Evolutionary conservation across 2,329 filamentous ascomycete genomes (phyloP), one percentile per base, ranked within the genome.

Genomic region (Diaporthe sp.): DNA sequence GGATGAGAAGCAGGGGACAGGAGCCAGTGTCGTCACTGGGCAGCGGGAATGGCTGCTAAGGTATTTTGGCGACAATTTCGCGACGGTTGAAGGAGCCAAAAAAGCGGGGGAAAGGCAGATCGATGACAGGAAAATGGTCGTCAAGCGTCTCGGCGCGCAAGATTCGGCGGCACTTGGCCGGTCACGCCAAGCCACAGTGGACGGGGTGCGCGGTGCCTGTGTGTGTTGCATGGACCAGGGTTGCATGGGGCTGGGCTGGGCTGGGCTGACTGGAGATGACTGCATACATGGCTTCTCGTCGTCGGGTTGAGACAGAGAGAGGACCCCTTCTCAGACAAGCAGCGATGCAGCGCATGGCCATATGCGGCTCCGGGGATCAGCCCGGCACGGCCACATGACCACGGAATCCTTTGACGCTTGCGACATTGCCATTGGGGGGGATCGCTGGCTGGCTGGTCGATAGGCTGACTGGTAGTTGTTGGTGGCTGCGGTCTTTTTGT

Each of bases 21-120:
- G 47, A 39, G 63, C 47, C 47, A 53, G 47, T 53, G 63, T 68
- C 63, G 63, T 68, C 63, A 68, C 19, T 17, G 13, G 22, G 32
- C 63, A 68, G 63, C 19, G n/a, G 32, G 7, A 27, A 32, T n/a
- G n/a, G 13, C 47, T 39, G 63, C 44, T 66, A 37, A 35, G 22
- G 44, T 66, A 66, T 68, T 68, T 68, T 53, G 63, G 63, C 63
- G 63, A 68, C 63, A 68, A 53, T 53, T 68, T 53, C 44, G 63
- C 63, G 63, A 68, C 63, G 63, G 63, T 68, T 68, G 63, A 53
- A 68, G 44, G 63, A 51, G 63, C 63, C 32, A 37, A 27, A 66
- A 68, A 68, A 68, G 63, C 63, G 63, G 63, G 63, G 63, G 32
- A 39, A 10, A 37, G 3, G 47, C 44, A 53, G 47, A 68, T 53